A percentile compares a stretch with the other conserved stretches of the same genome.
Conservation (phyloP, 1,284 basidiomycete species). For the Tylopilus sp. region DNA sequence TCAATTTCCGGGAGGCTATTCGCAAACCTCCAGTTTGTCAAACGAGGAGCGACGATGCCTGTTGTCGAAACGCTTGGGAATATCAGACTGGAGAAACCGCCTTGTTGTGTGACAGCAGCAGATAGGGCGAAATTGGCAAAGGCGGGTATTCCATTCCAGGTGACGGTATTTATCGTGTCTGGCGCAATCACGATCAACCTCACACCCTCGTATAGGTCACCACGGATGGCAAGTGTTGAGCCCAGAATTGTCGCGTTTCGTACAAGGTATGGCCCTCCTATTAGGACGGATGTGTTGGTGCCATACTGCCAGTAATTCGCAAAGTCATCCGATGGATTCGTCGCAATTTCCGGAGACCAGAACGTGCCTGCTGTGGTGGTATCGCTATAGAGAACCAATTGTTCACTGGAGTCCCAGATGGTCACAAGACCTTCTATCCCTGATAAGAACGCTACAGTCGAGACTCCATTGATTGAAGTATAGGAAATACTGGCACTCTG, state of each 20-base stretch:
- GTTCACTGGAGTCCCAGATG: slow-evolving; percentile 58
- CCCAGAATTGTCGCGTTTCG: slow-evolving; percentile 44
- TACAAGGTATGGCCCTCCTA: slow-evolving; percentile 54
- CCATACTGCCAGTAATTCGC: slow-evolving; percentile 49
- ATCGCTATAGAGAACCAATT: slow-evolving; percentile 65
- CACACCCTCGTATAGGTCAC: slow-evolving; percentile 44
- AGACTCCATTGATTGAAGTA: slow-evolving; percentile 24
- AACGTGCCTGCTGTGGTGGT: slow-evolving; percentile 55
- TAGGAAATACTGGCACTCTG: slow-evolving; percentile 35
- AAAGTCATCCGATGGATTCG: slow-evolving; percentile 27
- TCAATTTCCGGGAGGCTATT: slow-evolving; percentile 69
- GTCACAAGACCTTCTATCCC: slow-evolving; percentile 58
- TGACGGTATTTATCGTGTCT: slow-evolving; percentile 44
- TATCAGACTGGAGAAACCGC: slow-evolving; percentile 38
- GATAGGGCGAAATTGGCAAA: slow-evolving; percentile 33
- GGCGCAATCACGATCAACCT: slow-evolving; percentile 46
- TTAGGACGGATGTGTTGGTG: slow-evolving; percentile 46
- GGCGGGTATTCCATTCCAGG: slow-evolving; percentile 65
- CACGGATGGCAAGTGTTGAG: slow-evolving; percentile 41
- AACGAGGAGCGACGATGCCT: slow-evolving; percentile 32
- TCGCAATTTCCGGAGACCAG: slow-evolving; percentile 47
- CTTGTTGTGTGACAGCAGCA: slow-evolving; percentile 32
- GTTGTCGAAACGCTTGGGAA: slow-evolving; percentile 12
- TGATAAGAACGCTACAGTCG: slow-evolving; percentile 46
- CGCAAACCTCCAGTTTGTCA: slow-evolving; percentile 62